A percentile compares a stretch with the other conserved stretches of the same genome.
Conservation (phyloP, 1,284 basidiomycete genomes). For the Heterobasidion annosum region DNA sequence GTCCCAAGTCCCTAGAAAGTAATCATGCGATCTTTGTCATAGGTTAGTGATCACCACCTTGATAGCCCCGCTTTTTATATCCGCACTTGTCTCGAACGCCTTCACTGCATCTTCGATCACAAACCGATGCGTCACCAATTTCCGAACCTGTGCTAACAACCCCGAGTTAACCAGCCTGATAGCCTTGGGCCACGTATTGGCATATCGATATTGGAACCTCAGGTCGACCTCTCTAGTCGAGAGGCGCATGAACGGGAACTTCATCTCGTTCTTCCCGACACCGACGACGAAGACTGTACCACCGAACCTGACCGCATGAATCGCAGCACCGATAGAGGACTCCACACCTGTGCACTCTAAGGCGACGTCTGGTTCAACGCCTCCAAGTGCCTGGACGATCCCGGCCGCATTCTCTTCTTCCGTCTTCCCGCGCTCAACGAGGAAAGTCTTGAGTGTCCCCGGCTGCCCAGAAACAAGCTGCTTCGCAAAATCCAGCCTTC, state of each 20-base stretch:
- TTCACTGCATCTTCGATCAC: constrained; percentile 66
- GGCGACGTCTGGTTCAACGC: constrained; percentile 34
- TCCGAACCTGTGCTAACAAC: constrained; percentile 70
- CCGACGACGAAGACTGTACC: constrained; percentile 61
- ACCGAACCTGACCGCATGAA: constrained; percentile 31
- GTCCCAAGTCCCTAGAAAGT: too few species aligned
- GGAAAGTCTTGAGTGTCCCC: constrained; percentile 35
- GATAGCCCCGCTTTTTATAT: constrained; percentile 55
- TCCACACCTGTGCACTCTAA: constrained; percentile 74
- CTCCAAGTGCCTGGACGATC: constrained; percentile 40
- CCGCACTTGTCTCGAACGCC: constrained; percentile 73
- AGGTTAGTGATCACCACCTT: constrained; percentile 43
- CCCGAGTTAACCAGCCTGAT: constrained; percentile 64
- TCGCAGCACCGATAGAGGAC: constrained; percentile 14
- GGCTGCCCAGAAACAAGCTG: constrained; percentile 57
- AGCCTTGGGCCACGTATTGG: constrained; percentile 74
- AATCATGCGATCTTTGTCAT: background rate
- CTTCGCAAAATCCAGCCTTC: constrained; percentile 76
- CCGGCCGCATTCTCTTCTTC: constrained; percentile 38
- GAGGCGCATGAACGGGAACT: constrained; percentile 63
- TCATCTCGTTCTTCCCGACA: constrained; percentile 45
- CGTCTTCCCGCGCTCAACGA: constrained; percentile 31
- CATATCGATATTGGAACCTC: constrained; percentile 56
- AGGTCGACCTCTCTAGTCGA: constrained; percentile 59
- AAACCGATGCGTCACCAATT: constrained; percentile 80